phyloP scores from a whole-genome alignment of 2,329 filamentous ascomycete species.

The Karstenula rhodostoma region DNA sequence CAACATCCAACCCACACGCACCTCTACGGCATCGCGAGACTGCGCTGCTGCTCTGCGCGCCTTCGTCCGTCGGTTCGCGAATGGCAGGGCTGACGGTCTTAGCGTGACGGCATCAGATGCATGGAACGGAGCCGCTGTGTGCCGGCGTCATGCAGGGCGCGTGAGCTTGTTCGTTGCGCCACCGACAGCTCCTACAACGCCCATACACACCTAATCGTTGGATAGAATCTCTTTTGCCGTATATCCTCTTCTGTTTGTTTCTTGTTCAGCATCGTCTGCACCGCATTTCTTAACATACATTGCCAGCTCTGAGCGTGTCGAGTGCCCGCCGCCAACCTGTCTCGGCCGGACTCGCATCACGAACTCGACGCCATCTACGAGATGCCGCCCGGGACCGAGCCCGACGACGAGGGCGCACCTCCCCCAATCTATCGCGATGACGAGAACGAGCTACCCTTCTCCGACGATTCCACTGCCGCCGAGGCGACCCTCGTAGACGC shows the following conservation, averaged over 20 bases:
- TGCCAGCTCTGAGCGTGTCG: slow-evolving; percentile 16
- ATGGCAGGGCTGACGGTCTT: slow-evolving; percentile 9
- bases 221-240: background rate
- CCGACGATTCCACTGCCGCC: slow-evolving; percentile 34
- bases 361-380: slow-evolving; percentile 38
- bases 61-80: background rate
- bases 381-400: slow-evolving; percentile 32
- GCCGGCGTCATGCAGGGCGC: slow-evolving; percentile 13
- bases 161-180: background rate
- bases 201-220: background rate
- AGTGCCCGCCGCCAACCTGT: slow-evolving; percentile 31
- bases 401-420: slow-evolving; percentile 37
- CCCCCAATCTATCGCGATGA: slow-evolving; percentile 45
- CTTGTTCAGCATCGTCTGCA: background rate
- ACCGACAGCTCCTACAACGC: slow-evolving; percentile 5
- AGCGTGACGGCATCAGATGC: slow-evolving; percentile 13
- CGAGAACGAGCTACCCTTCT: slow-evolving; percentile 31
- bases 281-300: slow-evolving; percentile 27
- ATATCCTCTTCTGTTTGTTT: background rate
- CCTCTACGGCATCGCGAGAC: background rate
- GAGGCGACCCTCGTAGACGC: slow-evolving; percentile 31
- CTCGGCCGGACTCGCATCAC: slow-evolving; percentile 43
- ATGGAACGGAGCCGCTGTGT: background rate
- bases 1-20: background rate
- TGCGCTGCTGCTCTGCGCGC: background rate